Conservation (phyloP, 441 rosid genomes). For the Pelargonium australe region DNA sequence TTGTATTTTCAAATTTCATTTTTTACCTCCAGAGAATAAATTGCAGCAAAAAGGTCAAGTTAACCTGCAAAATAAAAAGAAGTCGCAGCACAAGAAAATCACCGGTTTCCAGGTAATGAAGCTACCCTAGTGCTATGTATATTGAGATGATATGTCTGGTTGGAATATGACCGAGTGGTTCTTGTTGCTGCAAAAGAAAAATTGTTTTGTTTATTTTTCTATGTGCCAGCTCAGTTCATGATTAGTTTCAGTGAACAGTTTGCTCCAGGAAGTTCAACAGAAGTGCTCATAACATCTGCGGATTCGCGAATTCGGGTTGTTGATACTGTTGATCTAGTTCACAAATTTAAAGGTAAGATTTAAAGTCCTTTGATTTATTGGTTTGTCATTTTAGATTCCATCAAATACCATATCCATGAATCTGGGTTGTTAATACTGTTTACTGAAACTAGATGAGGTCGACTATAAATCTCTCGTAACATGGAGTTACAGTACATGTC, state of each 20-base stretch:
- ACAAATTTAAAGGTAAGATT: slow-evolving; percentile 80
- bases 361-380: slow-evolving; percentile 6
- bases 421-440: not conserved
- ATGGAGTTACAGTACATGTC: not conserved
- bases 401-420: not conserved
- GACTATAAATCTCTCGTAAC: not conserved
- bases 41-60: slow-evolving; percentile 69
- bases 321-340: slow-evolving; percentile 73
- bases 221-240: slow-evolving; percentile 20
- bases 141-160: not conserved
- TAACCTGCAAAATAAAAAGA: slow-evolving; percentile 83
- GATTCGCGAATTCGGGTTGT: slow-evolving; percentile 90
- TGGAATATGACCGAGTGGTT: slow-evolving; percentile 7
- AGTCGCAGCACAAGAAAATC: slow-evolving; percentile 84
- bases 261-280: slow-evolving; percentile 74
- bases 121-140: not conserved
- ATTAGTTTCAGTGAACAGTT: slow-evolving; percentile 49
- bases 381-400: not conserved
- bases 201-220: slow-evolving; percentile 12
- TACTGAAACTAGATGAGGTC: not conserved
- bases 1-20: not conserved
- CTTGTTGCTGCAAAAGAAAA: not conserved
- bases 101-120: slow-evolving; percentile 91
- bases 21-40: slow-evolving; percentile 61
- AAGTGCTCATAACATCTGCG: slow-evolving; percentile 84